Percentiles rank a stretch among this genome's conserved stretches.
phyloP scores from a whole-genome alignment of 176 grass and related monocot species.

The Alloteropsis semialata region DNA sequence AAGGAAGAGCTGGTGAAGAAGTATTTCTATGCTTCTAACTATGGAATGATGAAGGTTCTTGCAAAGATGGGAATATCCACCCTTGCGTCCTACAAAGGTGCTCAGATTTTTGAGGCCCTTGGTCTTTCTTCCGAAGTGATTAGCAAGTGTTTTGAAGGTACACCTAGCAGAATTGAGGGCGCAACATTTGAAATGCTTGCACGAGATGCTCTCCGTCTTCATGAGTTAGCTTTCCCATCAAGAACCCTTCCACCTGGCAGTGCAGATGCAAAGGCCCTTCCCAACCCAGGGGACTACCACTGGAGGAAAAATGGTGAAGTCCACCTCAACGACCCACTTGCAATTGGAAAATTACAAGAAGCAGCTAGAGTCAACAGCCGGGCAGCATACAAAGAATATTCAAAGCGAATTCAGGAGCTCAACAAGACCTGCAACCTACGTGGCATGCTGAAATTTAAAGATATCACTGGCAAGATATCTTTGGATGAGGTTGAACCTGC shows the following conservation, averaged over 20 bases:
- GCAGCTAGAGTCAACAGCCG: constrained; percentile 87
- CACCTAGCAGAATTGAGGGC: constrained; percentile 89
- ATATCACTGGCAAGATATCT: constrained; percentile 59
- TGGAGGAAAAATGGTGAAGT: constrained; percentile 98
- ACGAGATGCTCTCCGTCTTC: constrained; percentile 80
- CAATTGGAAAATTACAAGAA: constrained; percentile 96
- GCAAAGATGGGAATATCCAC: constrained; percentile 99
- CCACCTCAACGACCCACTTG: constrained; percentile 95
- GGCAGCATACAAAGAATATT: constrained; percentile 94
- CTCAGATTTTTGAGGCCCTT: constrained; percentile 98
- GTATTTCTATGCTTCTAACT: constrained; percentile 90
- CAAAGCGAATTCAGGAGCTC: constrained; percentile 86
- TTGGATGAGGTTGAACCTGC: constrained; percentile 91
- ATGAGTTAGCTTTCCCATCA: constrained; percentile 84
- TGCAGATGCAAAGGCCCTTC: constrained; percentile 78
- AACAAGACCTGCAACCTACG: constrained; percentile 93
- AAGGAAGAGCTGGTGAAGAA: constrained; percentile 67
- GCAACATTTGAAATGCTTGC: constrained; percentile 97
- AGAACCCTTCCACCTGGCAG: constrained; percentile 72
- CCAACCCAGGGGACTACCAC: constrained; percentile 93
- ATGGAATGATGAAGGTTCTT: constrained; percentile 99
- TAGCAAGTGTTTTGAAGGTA: constrained; percentile 85
- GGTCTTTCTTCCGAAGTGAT: constrained; percentile 89
- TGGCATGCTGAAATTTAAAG: constrained; percentile 97
- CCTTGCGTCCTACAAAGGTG: constrained; percentile 98